Percentiles rank a stretch among this genome's conserved stretches.
Evolutionary conservation across 2,329 filamentous ascomycete species (phyloP).

Genomic region (Ophiosphaerella korrae): DNA sequence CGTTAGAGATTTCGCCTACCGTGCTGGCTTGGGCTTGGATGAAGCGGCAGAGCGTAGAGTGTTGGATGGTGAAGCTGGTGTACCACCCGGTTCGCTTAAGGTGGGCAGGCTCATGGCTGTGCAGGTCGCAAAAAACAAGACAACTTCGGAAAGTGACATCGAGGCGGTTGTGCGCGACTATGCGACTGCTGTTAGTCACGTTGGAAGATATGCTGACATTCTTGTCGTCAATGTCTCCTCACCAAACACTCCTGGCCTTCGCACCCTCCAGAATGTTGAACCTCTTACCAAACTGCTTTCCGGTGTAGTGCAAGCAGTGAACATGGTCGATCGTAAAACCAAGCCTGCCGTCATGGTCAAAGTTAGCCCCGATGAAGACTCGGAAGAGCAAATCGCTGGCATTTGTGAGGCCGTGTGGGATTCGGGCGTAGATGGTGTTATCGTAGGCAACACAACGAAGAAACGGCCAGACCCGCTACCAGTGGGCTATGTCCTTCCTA

Average conservation of each 20-base stretch:
- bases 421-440: constrained; percentile 90
- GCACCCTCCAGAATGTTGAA: constrained; percentile 82
- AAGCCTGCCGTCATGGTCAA: constrained; percentile 94
- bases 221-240: constrained; percentile 98
- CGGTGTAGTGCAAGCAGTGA: constrained; percentile 81
- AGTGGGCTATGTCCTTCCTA: constrained; percentile 66
- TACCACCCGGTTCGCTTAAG: constrained; percentile 80
- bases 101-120: constrained; percentile 81
- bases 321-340: constrained; percentile 68
- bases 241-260: constrained; percentile 90
- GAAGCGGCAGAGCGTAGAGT: constrained; percentile 71
- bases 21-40: constrained; percentile 67
- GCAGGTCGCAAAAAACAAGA: constrained; percentile 96
- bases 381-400: constrained; percentile 79
- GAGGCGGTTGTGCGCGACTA: constrained; percentile 80
- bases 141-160: constrained; percentile 82
- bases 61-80: constrained; percentile 74
- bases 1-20: constrained; percentile 75
- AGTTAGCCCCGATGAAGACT: constrained; percentile 93
- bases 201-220: constrained; percentile 90
- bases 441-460: constrained; percentile 97
- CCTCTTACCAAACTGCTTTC: constrained; percentile 80
- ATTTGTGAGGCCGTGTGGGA: constrained; percentile 69
- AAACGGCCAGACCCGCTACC: constrained; percentile 74
- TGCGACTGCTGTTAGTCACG: constrained; percentile 81